Evolutionary conservation across 75 land plant species (phyloP).

Genomic region (Isoetes taiwanensis): DNA sequence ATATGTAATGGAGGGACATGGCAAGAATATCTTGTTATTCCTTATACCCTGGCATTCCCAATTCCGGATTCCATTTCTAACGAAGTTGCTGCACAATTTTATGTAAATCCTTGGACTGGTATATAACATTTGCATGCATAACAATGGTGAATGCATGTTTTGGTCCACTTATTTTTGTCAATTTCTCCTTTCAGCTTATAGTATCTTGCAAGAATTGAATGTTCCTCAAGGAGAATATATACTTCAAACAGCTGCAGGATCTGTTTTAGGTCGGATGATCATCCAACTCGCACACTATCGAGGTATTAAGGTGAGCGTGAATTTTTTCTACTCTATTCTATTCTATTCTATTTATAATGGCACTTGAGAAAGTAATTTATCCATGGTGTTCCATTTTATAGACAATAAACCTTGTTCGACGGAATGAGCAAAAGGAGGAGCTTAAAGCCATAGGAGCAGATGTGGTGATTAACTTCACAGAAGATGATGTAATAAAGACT

Average conservation of each 20-base stretch:
- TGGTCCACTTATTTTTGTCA: neutral
- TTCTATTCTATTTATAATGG: neutral
- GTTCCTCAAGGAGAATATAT: constrained; percentile 10
- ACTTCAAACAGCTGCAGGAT: neutral
- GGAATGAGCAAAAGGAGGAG: constrained; percentile 24
- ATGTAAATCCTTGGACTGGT: constrained; percentile 23
- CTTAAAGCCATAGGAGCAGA: constrained; percentile 24
- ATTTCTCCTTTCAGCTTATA: neutral
- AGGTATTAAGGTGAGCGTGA: neutral
- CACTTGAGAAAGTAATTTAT: neutral
- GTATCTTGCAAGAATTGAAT: constrained; percentile 1
- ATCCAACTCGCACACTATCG: neutral
- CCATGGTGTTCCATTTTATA: neutral
- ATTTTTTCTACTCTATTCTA: neutral
- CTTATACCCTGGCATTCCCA: neutral
- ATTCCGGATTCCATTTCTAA: constrained; percentile 19
- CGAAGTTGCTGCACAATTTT: constrained; percentile 20
- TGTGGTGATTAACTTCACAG: constrained; percentile 20
- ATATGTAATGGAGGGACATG: constrained; percentile 16
- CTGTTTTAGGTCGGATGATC: constrained; percentile 7
- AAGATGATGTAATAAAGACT: constrained; percentile 4
- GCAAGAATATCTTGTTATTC: constrained; percentile 18
- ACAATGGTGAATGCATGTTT: neutral
- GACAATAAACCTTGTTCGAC: constrained; percentile 34
- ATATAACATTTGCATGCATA: neutral